Evolutionary conservation across 345 rosid species (phyloP).

Genomic region (Lagerstroemia speciosa): DNA sequence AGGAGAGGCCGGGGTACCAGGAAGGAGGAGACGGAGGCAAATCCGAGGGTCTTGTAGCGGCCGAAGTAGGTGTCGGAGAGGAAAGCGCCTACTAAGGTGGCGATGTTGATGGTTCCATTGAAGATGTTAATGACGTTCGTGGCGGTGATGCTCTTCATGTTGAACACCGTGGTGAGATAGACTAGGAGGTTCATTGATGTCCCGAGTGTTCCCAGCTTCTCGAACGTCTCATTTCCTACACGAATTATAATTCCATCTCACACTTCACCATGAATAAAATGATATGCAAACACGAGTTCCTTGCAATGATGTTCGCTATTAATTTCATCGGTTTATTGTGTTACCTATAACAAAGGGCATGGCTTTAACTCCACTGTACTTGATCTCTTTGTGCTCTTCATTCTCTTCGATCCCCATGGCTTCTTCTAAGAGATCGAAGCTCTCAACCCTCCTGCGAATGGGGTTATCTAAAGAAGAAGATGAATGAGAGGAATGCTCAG

Average conservation of each 20-base stretch:
- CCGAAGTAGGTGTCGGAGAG: conserved; percentile 65
- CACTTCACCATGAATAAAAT: no score
- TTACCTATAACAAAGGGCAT: conserved; percentile 19
- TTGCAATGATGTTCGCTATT: no score
- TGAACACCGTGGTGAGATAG: conserved; percentile 52
- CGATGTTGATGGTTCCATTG: conserved; percentile 53
- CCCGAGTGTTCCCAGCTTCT: conserved; percentile 57
- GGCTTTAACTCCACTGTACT: conserved; percentile 10
- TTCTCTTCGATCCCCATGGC: neutral
- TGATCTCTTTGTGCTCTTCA: conserved; percentile 2
- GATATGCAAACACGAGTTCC: no score
- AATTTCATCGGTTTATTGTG: neutral
- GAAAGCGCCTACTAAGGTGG: conserved; percentile 57
- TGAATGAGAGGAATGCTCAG: neutral
- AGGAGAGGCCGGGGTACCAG: conserved; percentile 19
- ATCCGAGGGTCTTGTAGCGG: conserved; percentile 49
- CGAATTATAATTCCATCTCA: neutral
- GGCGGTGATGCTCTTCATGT: conserved; percentile 62
- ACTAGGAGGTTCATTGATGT: conserved; percentile 42
- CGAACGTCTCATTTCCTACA: conserved; percentile 67
- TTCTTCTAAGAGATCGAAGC: neutral
- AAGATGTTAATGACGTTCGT: conserved; percentile 44
- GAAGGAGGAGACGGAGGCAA: conserved; percentile 46
- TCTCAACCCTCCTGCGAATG: neutral
- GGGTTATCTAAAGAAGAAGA: neutral